Evolutionary conservation across 768 basidiomycete genomes (phyloP).

Genomic region (Obba rivulosa): DNA sequence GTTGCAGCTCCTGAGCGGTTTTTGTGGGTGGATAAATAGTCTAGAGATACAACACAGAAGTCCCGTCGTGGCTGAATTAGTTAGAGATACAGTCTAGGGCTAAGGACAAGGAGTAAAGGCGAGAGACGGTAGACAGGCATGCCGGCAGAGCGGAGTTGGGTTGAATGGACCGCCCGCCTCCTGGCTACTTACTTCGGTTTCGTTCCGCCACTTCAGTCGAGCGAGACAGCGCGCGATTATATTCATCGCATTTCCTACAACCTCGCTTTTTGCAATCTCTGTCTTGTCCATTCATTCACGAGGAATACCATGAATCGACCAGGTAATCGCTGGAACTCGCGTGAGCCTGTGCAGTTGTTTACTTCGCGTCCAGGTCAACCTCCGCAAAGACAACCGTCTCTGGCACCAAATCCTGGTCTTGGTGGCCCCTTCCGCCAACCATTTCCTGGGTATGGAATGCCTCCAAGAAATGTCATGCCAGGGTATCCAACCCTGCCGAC

Average conservation of each 20-base stretch:
- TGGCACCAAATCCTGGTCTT: slow-evolving; percentile 58
- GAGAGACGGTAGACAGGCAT: slow-evolving; percentile 7
- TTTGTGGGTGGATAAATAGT: neutral
- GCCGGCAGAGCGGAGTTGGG: too few species aligned
- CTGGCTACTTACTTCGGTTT: slow-evolving; percentile 8
- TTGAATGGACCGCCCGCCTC: too few species aligned
- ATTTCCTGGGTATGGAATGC: slow-evolving; percentile 51
- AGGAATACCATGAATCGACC: slow-evolving; percentile 28
- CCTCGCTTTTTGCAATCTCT: slow-evolving; percentile 1
- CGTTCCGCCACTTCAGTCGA: slow-evolving; percentile 12
- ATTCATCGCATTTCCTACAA: slow-evolving; percentile 8
- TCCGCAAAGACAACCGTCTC: slow-evolving; percentile 74
- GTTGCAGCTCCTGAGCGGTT: neutral
- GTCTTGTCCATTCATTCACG: neutral
- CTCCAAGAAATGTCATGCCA: slow-evolving; percentile 51
- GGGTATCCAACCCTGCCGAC: slow-evolving; percentile 55
- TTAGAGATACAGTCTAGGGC: too few species aligned
- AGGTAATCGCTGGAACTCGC: slow-evolving; percentile 22
- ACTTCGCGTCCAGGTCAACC: slow-evolving; percentile 56
- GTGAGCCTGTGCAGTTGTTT: slow-evolving; percentile 13
- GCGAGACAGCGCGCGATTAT: slow-evolving; percentile 16
- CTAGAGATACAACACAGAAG: slow-evolving; percentile 8
- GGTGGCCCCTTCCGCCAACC: slow-evolving; percentile 58
- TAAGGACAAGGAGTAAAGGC: slow-evolving; percentile 1
- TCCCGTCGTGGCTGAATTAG: neutral